Evolutionary conservation across 2,329 filamentous ascomycete genomes (phyloP), one percentile per base, ranked within the genome.

Genomic region (Ophiobolus disseminans): DNA sequence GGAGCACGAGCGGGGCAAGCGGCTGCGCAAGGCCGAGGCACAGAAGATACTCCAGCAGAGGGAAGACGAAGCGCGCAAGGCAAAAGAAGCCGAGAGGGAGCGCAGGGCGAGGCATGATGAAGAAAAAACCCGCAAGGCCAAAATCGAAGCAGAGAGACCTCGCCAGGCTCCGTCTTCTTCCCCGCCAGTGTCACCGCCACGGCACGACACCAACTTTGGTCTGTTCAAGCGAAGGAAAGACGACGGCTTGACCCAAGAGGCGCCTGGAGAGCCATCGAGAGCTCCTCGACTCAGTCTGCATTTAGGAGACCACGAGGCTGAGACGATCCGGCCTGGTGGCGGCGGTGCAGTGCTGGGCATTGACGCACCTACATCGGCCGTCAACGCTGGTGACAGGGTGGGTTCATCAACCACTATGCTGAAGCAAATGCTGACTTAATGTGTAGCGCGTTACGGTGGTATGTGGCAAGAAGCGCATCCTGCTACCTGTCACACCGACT

Each of bases 361-460:
- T 34, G 90, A 95, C 76, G 89, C 89, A 17, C 91, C 91, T 1
- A 79, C 87, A 8, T 91, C 90, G 44, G 90, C 90, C 11, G 87
- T 88, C 49, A 95, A 95, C 74, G 84, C 88, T 53, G 87, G 86
- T 36, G 89, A 92, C 66, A 81, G 91, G 61, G 86, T 89, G 74
- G 79, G 85, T 59, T 19, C 17, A 22, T 32, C 6, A n/a, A 17
- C 13, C 32, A 5, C 21, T 32, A 2, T 8, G 1, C 8, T 21
- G 13, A 38, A 28, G 17, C 8, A n/a, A 13, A 37, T 28, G 54
- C 40, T 70, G 59, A 71, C 51, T n/a, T n/a, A 32, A 7, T 10
- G 10, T 16, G n/a, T 19, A 88, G 82, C 82, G 82, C 58, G 89
- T 96, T 14, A 79, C 84, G 25, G 84, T 97, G 28, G 83, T 87